Evolutionary conservation across 345 rosid genomes (phyloP), one percentile per base, ranked within the genome.

Genomic region (Citrus mangshanensis): DNA sequence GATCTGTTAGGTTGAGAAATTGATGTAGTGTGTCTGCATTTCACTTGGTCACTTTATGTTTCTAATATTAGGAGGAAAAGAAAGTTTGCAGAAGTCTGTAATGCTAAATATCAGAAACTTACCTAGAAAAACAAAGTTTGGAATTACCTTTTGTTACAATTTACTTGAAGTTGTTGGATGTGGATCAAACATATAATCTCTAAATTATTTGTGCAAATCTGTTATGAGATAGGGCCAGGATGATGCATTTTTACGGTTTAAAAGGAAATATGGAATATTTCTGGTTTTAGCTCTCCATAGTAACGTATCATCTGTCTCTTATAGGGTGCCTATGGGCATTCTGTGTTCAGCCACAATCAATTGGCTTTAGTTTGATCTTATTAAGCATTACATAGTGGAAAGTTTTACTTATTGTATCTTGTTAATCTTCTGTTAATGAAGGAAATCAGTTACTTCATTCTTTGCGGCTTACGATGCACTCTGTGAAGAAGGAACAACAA

Each of bases 401-500:
- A 65, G 25, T 65, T 32, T 4, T 25, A 42, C 58, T 60, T 69
- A 78, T 63, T 73, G 73, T 54, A 76, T 59, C 75, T 77, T 19
- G n/a, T 67, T 81, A 22, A 19, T 22, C 66, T 77, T 79, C 22
- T 68, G n/a, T 56, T 65, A 34, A 80, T 89, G 81, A 81, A 96
- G 99, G 93, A 92, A 93, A 85, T 90, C 99, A 16, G 97, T 81
- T 54, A 71, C 95, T 42, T 87, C 97, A 24, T 94, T 96, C 84
- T 96, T 96, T 71, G 91, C 90, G 68, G 88, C 93, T 4, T 94
- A 84, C 85, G 99, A 96, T 87, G 94, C 92, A 4, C 90, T 96
- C 6, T 94, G 94, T 62, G 99, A 96, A 85, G 99, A 96, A 89
- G 99, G 98, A 81, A 91, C 89, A 49, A 93, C 99, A 72, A 90